Evolutionary conservation across 2,329 filamentous ascomycete species (phyloP).

Genomic region (Sporothrix brasiliensis): DNA sequence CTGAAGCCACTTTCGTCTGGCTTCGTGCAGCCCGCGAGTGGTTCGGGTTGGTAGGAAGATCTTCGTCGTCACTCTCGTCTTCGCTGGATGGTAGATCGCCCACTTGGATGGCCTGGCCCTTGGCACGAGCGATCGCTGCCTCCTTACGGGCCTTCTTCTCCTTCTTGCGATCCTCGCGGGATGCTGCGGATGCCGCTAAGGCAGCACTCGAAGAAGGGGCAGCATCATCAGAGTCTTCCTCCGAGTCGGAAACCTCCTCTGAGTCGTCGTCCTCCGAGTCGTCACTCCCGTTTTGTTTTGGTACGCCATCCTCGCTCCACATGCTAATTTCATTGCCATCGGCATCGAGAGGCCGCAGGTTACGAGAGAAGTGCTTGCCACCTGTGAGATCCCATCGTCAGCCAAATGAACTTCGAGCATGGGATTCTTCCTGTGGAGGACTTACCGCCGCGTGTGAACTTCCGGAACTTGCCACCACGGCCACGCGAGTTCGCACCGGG

Average conservation of each 20-base stretch:
- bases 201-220: constrained; percentile 55
- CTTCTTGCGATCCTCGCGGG: constrained; percentile 88
- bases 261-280: constrained; percentile 55
- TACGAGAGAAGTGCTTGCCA: constrained; percentile 92
- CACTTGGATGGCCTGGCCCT: constrained; percentile 71
- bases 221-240: constrained; percentile 49
- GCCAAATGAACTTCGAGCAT: neutral
- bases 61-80: constrained; percentile 53
- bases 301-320: constrained; percentile 68
- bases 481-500: constrained; percentile 64
- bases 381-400: constrained; percentile 55
- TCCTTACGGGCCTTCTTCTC: constrained; percentile 76
- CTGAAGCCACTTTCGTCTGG: constrained; percentile 52
- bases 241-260: constrained; percentile 57
- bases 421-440: neutral
- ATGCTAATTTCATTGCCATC: constrained; percentile 89
- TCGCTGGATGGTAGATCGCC: constrained; percentile 82
- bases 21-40: constrained; percentile 75
- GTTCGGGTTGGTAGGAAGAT: constrained; percentile 88
- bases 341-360: constrained; percentile 83
- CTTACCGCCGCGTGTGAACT: constrained; percentile 87
- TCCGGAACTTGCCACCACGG: constrained; percentile 91
- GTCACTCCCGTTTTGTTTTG: constrained; percentile 46
- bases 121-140: constrained; percentile 64
- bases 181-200: constrained; percentile 50